Evolutionary conservation across 345 rosid genomes (phyloP), one percentile per base, ranked within the genome.

Genomic region (Syzygium aromaticum): DNA sequence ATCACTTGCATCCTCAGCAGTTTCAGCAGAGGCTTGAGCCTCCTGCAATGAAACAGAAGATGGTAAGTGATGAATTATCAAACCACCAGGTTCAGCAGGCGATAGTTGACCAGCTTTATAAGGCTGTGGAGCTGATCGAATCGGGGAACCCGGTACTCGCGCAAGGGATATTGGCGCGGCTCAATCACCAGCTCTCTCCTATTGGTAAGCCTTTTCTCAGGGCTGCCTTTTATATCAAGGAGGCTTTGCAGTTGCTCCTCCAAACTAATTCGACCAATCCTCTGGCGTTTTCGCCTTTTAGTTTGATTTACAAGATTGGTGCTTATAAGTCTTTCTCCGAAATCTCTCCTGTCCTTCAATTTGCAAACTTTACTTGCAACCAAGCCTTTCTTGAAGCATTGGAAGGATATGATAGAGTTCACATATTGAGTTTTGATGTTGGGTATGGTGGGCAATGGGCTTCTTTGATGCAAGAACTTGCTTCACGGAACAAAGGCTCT

Each of bases 81-180:
- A 93, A 91, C 88, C 95, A 94, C 84, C 98, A 93, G 93, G 91
- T 91, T 91, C 93, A 96, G 87, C 94, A 95, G 88, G 92, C 95
- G 63, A 89, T 94, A 88, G 91, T 93, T 57, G 95, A 94, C 92
- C 98, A 95, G 90, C 91, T 97, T 78, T 94, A 93, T 90, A 94
- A 94, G 93, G 95, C 97, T 57, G 94, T 97, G 91, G 99, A 97
- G 93, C 94, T 97, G 86, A 94, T 97, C 89, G 97, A 93, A 91
- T 91, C 95, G 63, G 95, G 95, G 89, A 94, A 95, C 86, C 90
- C 89, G 91, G 89, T 89, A 90, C 99, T 91, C 98, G 99, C 99
- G 95, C 99, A 96, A 93, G 99, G 94, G 99, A 98, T 98, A 98
- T 98, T 98, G 99, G 99, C 99, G 99, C 99, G 99, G 99, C 99